Evolutionary conservation across 2,329 filamentous ascomycete genomes (phyloP).

Genomic region (Penicillium psychrosexuale): DNA sequence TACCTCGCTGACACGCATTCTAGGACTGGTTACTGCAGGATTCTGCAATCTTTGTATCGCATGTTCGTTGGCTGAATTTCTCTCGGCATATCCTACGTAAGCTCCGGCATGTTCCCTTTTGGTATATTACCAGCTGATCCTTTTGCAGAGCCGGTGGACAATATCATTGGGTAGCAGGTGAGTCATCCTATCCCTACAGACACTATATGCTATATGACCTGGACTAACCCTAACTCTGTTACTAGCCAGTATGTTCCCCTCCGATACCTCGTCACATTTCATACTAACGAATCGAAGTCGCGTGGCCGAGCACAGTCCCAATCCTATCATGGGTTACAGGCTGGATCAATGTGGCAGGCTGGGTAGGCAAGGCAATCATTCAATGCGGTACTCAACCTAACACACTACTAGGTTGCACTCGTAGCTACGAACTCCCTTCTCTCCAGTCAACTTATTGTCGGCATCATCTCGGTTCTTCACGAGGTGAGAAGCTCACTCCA

Average conservation of each 20-base stretch:
- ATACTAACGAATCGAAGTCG: conserved; percentile 38
- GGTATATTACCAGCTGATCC: not conserved
- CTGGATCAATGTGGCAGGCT: conserved; percentile 67
- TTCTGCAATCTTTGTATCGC: conserved; percentile 68
- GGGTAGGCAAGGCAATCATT: conserved; percentile 46
- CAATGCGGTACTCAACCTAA: conserved; percentile 13
- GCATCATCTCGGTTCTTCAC: conserved; percentile 61
- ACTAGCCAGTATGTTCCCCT: conserved; percentile 30
- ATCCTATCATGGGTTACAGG: conserved; percentile 66
- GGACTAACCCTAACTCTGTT: conserved; percentile 5
- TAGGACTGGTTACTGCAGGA: conserved; percentile 55
- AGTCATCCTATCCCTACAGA: conserved; percentile 9
- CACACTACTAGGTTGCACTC: conserved; percentile 46
- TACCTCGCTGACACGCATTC: not conserved
- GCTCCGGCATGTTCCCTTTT: not conserved
- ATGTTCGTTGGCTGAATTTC: conserved; percentile 66
- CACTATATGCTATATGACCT: not conserved
- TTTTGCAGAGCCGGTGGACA: conserved; percentile 51
- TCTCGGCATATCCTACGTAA: conserved; percentile 59
- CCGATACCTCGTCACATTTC: not conserved
- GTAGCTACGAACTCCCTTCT: conserved; percentile 66
- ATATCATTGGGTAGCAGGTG: conserved; percentile 67
- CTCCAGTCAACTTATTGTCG: conserved; percentile 64
- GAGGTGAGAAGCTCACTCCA: conserved; percentile 29
- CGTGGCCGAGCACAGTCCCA: conserved; percentile 58